A percentile compares a stretch with the other conserved stretches of the same genome.
Conservation (phyloP, 805 yeast species). For the Candida sonorensis region DNA sequence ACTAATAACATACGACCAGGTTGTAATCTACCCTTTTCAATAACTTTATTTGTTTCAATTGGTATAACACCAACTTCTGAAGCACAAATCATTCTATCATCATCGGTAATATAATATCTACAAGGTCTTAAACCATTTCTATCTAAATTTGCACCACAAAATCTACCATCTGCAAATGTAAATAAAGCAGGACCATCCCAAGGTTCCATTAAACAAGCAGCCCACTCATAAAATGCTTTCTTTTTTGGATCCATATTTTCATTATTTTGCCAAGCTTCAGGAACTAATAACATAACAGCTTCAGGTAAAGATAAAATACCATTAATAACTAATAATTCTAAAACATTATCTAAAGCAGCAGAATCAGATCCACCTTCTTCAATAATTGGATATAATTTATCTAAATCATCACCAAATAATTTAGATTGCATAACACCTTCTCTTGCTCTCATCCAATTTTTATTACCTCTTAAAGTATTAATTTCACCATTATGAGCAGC, state of each 20-base stretch:
- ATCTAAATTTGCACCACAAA: conserved; percentile 97
- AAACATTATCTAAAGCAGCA: conserved; percentile 93
- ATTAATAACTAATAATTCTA: conserved; percentile 84
- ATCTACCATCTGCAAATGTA: conserved; percentile 95
- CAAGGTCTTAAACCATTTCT: conserved; percentile 98
- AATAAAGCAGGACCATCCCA: conserved; percentile 99
- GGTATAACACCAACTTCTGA: conserved; percentile 97
- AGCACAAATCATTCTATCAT: conserved; percentile 94
- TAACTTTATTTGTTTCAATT: conserved; percentile 71
- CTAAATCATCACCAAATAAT: conserved; percentile 86
- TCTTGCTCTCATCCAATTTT: conserved; percentile 98
- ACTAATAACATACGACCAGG: conserved; percentile 96
- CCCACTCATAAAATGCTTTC: conserved; percentile 97
- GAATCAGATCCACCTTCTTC: conserved; percentile 99
- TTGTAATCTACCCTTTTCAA: conserved; percentile 88
- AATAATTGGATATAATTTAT: conserved; percentile 85
- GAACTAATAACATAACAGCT: conserved; percentile 94
- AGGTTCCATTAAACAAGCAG: conserved; percentile 98
- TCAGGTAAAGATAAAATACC: conserved; percentile 92
- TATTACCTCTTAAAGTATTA: conserved; percentile 94
- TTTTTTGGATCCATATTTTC: conserved; percentile 80
- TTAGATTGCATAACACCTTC: conserved; percentile 93
- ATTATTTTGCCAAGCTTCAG: conserved; percentile 97
- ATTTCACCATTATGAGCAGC: conserved; percentile 99
- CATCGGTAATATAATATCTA: conserved; percentile 91